These are phyloP conservation scores for Ophiostoma sp. DNA, from an alignment of 2,329 filamentous ascomycete genomes.

Conservation along the genomic window DNA sequence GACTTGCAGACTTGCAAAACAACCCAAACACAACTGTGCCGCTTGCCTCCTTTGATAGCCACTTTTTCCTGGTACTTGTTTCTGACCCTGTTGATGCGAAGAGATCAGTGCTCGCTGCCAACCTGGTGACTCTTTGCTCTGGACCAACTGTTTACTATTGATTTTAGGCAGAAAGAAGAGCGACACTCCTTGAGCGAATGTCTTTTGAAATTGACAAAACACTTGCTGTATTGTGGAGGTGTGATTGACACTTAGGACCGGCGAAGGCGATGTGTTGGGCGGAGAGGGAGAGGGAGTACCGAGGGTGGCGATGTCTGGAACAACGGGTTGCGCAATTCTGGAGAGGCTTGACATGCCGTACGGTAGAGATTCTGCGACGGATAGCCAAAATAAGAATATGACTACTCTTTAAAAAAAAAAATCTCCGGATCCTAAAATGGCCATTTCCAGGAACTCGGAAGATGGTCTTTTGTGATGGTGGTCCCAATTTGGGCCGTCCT, in stretches of 20 bases:
- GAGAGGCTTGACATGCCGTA: background rate
- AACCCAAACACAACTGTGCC: conserved; percentile 10
- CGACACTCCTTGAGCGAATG: background rate
- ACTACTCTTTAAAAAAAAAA: background rate
- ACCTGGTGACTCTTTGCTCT: conserved; percentile 2
- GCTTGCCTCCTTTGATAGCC: background rate
- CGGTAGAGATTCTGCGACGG: background rate
- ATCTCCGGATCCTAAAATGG: background rate
- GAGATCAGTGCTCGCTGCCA: conserved; percentile 16
- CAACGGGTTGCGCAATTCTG: conserved; percentile 2
- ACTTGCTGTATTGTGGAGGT: conserved; percentile 18
- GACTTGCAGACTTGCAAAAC: background rate
- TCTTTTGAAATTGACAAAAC: conserved; percentile 14
- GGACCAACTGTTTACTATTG: conserved; percentile 1
- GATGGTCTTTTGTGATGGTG: background rate
- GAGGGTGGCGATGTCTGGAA: conserved; percentile 1
- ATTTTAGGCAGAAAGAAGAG: background rate
- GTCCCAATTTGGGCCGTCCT: background rate
- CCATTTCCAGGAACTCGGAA: conserved; percentile 17
- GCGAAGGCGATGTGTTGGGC: background rate
- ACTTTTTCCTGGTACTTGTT: background rate
- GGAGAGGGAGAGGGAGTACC: background rate
- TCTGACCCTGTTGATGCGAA: conserved; percentile 21
- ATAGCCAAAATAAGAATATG: background rate
- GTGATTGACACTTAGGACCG: conserved; percentile 24